These are phyloP conservation scores for Pogostemon cablin DNA, from an alignment of 257 asterid genomes.

Conservation along the genomic window DNA sequence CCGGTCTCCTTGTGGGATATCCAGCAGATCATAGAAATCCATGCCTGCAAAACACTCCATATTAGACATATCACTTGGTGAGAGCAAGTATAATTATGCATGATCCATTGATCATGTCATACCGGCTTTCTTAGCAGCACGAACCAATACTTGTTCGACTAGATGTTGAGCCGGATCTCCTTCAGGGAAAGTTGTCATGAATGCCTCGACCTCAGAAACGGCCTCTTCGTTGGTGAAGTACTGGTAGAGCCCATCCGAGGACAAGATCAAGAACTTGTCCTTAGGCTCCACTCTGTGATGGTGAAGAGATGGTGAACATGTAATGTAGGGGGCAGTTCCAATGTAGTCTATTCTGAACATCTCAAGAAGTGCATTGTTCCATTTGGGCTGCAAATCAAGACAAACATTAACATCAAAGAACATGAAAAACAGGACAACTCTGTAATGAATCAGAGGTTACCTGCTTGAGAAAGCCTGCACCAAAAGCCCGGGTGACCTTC, in stretches of 20 bases:
- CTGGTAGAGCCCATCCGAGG: conserved; percentile 94
- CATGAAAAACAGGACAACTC: not conserved
- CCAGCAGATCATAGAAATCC: conserved; percentile 82
- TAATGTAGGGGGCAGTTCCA: conserved; percentile 79
- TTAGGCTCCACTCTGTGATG: conserved; percentile 68
- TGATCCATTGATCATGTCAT: conserved; percentile 11
- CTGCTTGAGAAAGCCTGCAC: conserved; percentile 93
- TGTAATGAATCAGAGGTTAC: conserved; percentile 31
- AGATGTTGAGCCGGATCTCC: conserved; percentile 99
- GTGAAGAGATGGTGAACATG: conserved; percentile 72
- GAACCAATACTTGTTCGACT: conserved; percentile 81
- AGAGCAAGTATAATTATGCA: not conserved
- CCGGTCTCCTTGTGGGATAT: conserved; percentile 91
- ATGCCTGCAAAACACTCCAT: conserved; percentile 47
- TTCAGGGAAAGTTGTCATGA: conserved; percentile 79
- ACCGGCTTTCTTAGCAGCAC: conserved; percentile 97
- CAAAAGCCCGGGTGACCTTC: conserved; percentile 96
- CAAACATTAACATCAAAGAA: conserved; percentile 1
- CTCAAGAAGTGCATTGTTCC: conserved; percentile 88
- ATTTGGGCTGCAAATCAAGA: conserved; percentile 69
- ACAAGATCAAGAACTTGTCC: conserved; percentile 85
- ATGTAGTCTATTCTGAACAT: conserved; percentile 84
- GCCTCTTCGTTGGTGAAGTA: conserved; percentile 94
- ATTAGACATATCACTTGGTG: not conserved
- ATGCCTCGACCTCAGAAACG: conserved; percentile 72